Conservation (phyloP, 495 filamentous ascomycete species). For the Annulohypoxylon stygium region DNA sequence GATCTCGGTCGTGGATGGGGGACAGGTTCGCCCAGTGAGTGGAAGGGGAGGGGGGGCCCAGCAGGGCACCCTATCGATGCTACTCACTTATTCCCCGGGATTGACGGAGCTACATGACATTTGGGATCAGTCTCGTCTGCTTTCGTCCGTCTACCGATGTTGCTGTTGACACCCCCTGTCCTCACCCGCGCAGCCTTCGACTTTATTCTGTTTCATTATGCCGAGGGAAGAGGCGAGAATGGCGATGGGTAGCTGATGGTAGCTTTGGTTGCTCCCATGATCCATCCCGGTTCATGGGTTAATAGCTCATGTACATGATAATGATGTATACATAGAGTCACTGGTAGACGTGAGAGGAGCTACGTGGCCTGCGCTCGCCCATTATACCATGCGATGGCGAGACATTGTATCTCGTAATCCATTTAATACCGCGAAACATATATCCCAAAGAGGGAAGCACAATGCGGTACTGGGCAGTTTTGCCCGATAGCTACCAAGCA, state of each 20-base stretch:
- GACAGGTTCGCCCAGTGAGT: slow-evolving; percentile 25
- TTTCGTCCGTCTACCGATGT: slow-evolving; percentile 28
- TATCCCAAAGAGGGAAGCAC: slow-evolving; percentile 29
- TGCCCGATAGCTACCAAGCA: not conserved
- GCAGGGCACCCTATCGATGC: slow-evolving; percentile 31
- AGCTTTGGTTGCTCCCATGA: slow-evolving; percentile 22
- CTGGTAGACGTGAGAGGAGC: slow-evolving; percentile 1
- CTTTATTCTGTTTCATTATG: slow-evolving; percentile 31
- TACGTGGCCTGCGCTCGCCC: slow-evolving; percentile 22
- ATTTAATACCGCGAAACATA: slow-evolving; percentile 30
- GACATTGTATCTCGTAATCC: slow-evolving; percentile 25
- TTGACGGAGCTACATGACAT: slow-evolving; percentile 28
- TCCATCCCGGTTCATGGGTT: slow-evolving; percentile 46
- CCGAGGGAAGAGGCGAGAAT: slow-evolving; percentile 13
- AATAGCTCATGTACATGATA: slow-evolving; percentile 42
- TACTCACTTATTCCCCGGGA: slow-evolving; percentile 42
- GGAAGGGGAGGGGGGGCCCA: slow-evolving; percentile 14
- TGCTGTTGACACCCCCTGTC: slow-evolving; percentile 27
- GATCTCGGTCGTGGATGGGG: slow-evolving; percentile 39
- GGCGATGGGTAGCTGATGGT: slow-evolving; percentile 8
- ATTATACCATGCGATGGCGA: slow-evolving; percentile 25
- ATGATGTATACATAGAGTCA: slow-evolving; percentile 21
- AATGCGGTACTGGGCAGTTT: slow-evolving; percentile 12
- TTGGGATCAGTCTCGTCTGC: slow-evolving; percentile 24
- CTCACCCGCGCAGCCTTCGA: slow-evolving; percentile 26